phyloP scores from a whole-genome alignment of 2,329 filamentous ascomycete genomes.

The Fusarium virguliforme region DNA sequence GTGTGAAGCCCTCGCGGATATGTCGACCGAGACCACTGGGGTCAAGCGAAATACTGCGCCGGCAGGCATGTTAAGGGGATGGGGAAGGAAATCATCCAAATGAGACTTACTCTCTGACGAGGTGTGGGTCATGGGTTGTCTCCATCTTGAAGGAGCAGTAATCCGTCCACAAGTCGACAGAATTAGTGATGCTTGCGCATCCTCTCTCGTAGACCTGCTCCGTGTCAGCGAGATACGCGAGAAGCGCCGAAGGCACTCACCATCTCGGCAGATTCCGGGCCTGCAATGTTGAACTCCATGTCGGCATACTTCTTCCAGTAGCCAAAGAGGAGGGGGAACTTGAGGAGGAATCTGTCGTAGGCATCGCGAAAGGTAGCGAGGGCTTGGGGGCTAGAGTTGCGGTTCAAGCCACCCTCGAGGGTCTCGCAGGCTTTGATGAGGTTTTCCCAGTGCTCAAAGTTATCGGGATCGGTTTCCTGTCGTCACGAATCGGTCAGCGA shows the following conservation, averaged over 20 bases:
- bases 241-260: constrained; percentile 65
- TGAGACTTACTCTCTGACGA: constrained; percentile 99
- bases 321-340: constrained; percentile 95
- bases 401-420: constrained; percentile 93
- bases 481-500: constrained; percentile 43
- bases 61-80: constrained; percentile 73
- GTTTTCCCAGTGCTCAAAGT: constrained; percentile 96
- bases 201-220: constrained; percentile 93
- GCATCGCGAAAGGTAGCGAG: constrained; percentile 88
- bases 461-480: constrained; percentile 82
- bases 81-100: constrained; percentile 76
- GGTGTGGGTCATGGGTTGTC: constrained; percentile 92
- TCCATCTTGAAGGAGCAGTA: constrained; percentile 99
- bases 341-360: constrained; percentile 93
- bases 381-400: constrained; percentile 95
- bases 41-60: constrained; percentile 62
- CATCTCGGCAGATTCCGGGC: constrained; percentile 97
- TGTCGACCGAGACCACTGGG: constrained; percentile 61
- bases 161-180: constrained; percentile 96
- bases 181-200: constrained; percentile 91
- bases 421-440: constrained; percentile 86
- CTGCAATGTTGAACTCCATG: constrained; percentile 95
- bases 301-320: constrained; percentile 99
- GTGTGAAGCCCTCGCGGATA: constrained; percentile 57
- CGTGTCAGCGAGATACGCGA: constrained; percentile 29